Base-by-base conservation (phyloP, 202 grass and related monocot genomes). In the Setaria italica region DNA sequence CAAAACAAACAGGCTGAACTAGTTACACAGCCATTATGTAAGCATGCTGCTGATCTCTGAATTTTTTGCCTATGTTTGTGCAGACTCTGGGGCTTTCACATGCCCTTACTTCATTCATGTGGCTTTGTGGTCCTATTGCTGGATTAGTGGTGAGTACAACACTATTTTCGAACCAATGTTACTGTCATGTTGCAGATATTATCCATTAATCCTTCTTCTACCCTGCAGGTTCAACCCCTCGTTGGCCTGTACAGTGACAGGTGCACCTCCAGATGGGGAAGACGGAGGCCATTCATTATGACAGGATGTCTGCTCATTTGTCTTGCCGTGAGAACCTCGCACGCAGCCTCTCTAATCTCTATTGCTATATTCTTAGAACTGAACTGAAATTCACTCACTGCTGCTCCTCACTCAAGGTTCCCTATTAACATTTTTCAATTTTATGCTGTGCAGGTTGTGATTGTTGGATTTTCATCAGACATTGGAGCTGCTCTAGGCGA, bases 61-160 rank as follows among this genome's bases (percentile, higher is more conserved):
- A 73, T 64, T 65, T 63, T 65, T 63, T 83, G 12, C 57, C 11
- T 64, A 19, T 84, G 48, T 85, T 79, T 82, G 11, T 85, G 54
- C 90, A 99, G 97, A 96, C 97, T 32, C 88, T 99, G 29, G 97
- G 97, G 70, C 86, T 96, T 72, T 99, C 93, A 14, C 97, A 99
- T 81, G 80, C 97, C 2, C 93, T 99, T 17, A 92, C 91, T 76
- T 96, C 97, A 47, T 77, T 99, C 81, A 99, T 99, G 97, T 99
- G 96, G 97, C 92, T 99, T 58, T 99, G 97, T 67, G 97, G 97
- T 14, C 97, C 97, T 48, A 87, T 99, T 56, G 97, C 97, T 82
- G 97, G 96, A 33, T 88, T 99, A 79, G 82, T 98, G 73, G 93
- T 95, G 67, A 94, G 91, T 85, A 76, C 14, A 42, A 46, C 2